Evolutionary conservation across 768 basidiomycete genomes (phyloP), one percentile per base, ranked within the genome.

Genomic region (Vishniacozyma victoriae): DNA sequence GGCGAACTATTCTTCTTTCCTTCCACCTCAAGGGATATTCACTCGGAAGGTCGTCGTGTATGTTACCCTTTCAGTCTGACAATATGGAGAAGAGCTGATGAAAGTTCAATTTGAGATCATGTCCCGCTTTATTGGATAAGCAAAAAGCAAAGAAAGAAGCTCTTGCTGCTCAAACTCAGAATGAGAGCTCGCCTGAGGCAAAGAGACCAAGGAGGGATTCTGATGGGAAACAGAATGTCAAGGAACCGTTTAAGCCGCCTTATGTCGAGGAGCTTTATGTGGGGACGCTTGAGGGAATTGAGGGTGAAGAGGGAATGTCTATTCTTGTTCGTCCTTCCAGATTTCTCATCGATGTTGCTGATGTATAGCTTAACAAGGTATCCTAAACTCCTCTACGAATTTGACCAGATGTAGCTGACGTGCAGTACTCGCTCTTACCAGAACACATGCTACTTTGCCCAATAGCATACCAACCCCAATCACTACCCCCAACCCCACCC

Each of bases 31-130:
- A 75, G 78, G 54, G 78, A 77, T 39, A 79, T 85, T 62, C 55
- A 72, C 9, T 86, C 89, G 44, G 62, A 75, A 29, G 82, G 78
- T 19, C 71, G 86, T 46, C 78, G 87, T 73, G 90, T 87, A 52
- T 53, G 69, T 62, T 33, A 9, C 9, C 9, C 9, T 9, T n/a
- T 33, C 9, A 33, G 29, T 33, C 9, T 33, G 9, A n/a, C 9
- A 33, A 33, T 9, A 9, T 9, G 29, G 29, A 33, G 29, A 33
- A 9, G 9, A 33, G 29, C 29, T 33, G 29, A 33, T 16, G 31
- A 11, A 62, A 95, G 92, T 95, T 87, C 69, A 80, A 93, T 72
- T 80, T 96, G 48, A 78, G 85, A 52, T 72, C 87, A 33, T 95
- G 90, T 59, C 86, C 88, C 12, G 86, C 89, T 0, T 74, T 96